These are phyloP conservation scores for Ogataea henricii DNA, from an alignment of 805 yeast genomes.

Conservation along the genomic window DNA sequence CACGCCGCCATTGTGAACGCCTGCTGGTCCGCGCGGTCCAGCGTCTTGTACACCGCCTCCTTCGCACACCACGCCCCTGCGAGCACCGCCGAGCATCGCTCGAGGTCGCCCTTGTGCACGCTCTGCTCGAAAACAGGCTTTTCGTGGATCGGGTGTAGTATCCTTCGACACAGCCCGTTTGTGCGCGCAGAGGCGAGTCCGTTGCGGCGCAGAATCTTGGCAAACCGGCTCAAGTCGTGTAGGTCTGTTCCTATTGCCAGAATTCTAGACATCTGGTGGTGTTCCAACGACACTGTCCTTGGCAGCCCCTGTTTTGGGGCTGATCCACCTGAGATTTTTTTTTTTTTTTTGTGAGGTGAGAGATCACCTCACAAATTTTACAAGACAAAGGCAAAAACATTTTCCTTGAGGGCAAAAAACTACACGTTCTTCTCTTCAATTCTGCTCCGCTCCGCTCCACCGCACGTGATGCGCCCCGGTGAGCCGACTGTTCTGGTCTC, in stretches of 20 bases:
- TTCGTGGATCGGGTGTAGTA: conserved; percentile 52
- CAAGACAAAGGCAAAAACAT: too few species aligned
- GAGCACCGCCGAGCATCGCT: conserved; percentile 38
- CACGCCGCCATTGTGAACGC: conserved; percentile 59
- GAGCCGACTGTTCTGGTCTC: conserved; percentile 29
- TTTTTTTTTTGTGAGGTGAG: not conserved
- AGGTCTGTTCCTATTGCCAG: conserved; percentile 62
- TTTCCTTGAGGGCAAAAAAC: too few species aligned
- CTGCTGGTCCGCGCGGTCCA: conserved; percentile 51
- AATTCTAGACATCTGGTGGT: conserved; percentile 30
- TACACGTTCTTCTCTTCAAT: not conserved
- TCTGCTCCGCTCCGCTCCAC: not conserved
- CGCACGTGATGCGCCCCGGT: not conserved
- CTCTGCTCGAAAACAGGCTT: conserved; percentile 36
- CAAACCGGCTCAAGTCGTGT: conserved; percentile 48
- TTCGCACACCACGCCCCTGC: conserved; percentile 73
- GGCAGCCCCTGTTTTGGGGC: not conserved
- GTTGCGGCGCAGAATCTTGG: conserved; percentile 39
- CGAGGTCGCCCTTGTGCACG: conserved; percentile 20
- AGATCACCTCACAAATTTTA: too few species aligned
- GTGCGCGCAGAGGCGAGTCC: conserved; percentile 38
- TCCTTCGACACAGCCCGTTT: conserved; percentile 43
- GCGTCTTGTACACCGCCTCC: conserved; percentile 70
- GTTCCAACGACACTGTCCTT: conserved; percentile 8
- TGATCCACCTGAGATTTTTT: not conserved